These are phyloP conservation scores for Penicillium sclerotiorum DNA, from an alignment of 2,329 filamentous ascomycete genomes.

Conservation along the genomic window DNA sequence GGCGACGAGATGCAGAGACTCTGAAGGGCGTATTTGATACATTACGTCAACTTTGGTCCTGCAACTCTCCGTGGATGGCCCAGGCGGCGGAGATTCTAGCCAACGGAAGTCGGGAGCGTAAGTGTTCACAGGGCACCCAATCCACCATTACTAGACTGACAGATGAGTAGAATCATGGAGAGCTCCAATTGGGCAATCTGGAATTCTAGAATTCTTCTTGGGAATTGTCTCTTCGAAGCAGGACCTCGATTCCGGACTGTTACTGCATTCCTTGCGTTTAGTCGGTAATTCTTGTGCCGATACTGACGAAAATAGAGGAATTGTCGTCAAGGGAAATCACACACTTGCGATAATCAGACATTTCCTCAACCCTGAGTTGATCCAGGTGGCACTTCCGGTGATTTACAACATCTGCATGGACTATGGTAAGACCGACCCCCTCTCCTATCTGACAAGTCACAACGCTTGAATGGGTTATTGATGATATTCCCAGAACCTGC, in stretches of 20 bases:
- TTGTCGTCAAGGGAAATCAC: constrained; percentile 43
- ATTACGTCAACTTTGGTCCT: constrained; percentile 41
- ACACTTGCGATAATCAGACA: constrained; percentile 41
- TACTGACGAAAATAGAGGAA: constrained; percentile 47
- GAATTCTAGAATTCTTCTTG: constrained; percentile 47
- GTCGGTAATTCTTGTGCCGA: constrained; percentile 52
- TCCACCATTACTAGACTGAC: background rate
- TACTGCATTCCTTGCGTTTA: constrained; percentile 46
- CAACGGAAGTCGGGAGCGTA: constrained; percentile 47
- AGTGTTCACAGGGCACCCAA: constrained; percentile 22
- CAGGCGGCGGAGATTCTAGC: constrained; percentile 43
- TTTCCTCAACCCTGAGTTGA: constrained; percentile 37
- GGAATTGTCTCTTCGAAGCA: constrained; percentile 38
- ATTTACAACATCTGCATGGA: constrained; percentile 51
- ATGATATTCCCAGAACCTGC: constrained; percentile 37
- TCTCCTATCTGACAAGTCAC: background rate
- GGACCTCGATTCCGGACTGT: constrained; percentile 30
- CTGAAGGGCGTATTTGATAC: constrained; percentile 32
- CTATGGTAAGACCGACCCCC: constrained; percentile 37
- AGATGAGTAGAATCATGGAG: constrained; percentile 41
- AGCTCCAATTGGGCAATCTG: constrained; percentile 40
- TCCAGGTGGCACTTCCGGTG: constrained; percentile 46
- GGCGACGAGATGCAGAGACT: constrained; percentile 21
- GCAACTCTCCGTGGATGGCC: constrained; percentile 37
- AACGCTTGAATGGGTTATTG: background rate